A percentile compares a stretch with the other conserved stretches of the same genome.
These are phyloP conservation scores for Gossypioides kirkii DNA, from an alignment of 345 rosid species.

Conservation along the genomic window DNA sequence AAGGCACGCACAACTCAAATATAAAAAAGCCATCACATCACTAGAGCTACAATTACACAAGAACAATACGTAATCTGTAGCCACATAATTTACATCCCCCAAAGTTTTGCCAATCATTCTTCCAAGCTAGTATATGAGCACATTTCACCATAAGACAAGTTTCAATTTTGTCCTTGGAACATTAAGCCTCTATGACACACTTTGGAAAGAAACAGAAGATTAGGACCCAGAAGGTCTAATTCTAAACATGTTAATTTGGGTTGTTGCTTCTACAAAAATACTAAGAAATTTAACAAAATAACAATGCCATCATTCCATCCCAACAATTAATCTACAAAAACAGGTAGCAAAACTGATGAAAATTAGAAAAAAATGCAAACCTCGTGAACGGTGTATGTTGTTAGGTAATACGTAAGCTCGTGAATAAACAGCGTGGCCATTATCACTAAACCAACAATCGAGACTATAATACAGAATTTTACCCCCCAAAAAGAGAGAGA, in stretches of 20 bases:
- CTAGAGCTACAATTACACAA: neutral
- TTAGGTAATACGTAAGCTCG: slow-evolving; percentile 79
- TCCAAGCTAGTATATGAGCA: neutral
- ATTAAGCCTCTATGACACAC: neutral
- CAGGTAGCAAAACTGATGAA: neutral
- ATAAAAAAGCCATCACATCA: neutral
- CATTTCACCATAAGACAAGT: neutral
- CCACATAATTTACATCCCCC: neutral
- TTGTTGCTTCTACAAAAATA: neutral
- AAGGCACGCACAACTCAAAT: neutral
- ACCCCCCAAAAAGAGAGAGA: neutral
- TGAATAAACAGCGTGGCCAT: slow-evolving; percentile 88
- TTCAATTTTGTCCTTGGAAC: neutral
- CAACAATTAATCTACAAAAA: neutral
- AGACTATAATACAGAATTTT: slow-evolving; percentile 46
- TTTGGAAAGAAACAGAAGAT: neutral
- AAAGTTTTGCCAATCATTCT: neutral
- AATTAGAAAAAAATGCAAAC: slow-evolving; percentile 28
- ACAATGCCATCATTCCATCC: neutral
- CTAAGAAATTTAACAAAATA: neutral
- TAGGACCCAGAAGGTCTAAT: neutral
- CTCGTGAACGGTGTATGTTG: slow-evolving; percentile 84
- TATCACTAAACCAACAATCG: slow-evolving; percentile 68
- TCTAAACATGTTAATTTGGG: neutral
- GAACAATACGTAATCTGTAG: neutral